These are phyloP conservation scores for Tylopilus orsonianus DNA, from an alignment of 1,284 basidiomycete species.

Conservation along the genomic window DNA sequence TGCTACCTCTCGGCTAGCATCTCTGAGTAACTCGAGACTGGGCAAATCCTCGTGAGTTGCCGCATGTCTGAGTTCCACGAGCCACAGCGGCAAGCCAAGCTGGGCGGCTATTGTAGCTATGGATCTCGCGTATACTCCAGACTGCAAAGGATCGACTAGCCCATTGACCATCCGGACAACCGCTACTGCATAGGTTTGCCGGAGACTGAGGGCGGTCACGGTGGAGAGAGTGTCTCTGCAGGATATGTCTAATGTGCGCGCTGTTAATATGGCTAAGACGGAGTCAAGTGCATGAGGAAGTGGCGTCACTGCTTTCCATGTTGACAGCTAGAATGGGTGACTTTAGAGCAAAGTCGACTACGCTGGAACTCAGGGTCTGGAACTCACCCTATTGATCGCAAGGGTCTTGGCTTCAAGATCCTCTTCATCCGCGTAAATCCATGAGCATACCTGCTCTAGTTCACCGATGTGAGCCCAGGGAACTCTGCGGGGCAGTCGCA, in stretches of 20 bases:
- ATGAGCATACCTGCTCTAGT: constrained; percentile 78
- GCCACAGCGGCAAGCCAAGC: constrained; percentile 82
- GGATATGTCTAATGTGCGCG: constrained; percentile 53
- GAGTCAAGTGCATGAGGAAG: constrained; percentile 76
- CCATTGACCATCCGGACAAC: constrained; percentile 92
- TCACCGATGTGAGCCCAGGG: constrained; percentile 79
- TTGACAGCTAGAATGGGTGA: constrained; percentile 57
- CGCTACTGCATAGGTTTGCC: constrained; percentile 73
- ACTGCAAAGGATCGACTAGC: constrained; percentile 91
- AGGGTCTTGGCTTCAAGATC: constrained; percentile 55
- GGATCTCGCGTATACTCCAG: constrained; percentile 83
- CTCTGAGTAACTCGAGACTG: constrained; percentile 75
- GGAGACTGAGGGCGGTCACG: constrained; percentile 45
- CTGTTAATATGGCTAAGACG: constrained; percentile 65
- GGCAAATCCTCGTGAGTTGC: constrained; percentile 97
- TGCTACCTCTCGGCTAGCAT: constrained; percentile 70
- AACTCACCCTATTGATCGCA: constrained; percentile 72
- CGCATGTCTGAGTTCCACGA: constrained; percentile 94
- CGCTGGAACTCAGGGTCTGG: too few relatives aligned
- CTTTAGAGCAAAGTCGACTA: too few relatives aligned
- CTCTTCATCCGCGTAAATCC: constrained; percentile 73
- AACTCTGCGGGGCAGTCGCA: constrained; percentile 80
- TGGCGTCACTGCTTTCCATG: constrained; percentile 70
- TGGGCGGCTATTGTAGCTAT: constrained; percentile 88
- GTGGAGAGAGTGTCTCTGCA: constrained; percentile 15